Base-by-base conservation (phyloP, 2,329 filamentous ascomycete species). In the Claviceps maximensis region DNA sequence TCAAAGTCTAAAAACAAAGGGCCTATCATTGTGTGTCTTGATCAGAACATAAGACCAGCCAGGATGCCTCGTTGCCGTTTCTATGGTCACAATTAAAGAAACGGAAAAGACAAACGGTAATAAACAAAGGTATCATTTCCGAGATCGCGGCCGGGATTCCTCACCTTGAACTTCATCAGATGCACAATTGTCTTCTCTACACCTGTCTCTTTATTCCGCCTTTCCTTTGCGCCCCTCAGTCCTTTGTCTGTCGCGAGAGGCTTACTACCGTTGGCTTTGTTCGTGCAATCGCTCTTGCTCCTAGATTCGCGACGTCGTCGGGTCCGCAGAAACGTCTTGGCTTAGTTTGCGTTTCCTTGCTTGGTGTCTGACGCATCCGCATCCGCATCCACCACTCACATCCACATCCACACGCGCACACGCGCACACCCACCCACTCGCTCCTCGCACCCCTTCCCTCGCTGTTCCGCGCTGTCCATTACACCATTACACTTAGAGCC, bases 311-410 rank as follows among this genome's bases (percentile, higher is more conserved):
- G 17, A 40, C 27, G 47, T 40, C 47, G 31, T 49, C 12, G 23
- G 21, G 33, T 40, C 21, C 47, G 47, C 47, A 38, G 25, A 19
- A 42, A 36, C 45, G 49, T 27, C 50, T 52, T 52, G 50, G 50
- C 33, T 41, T 25, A 41, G 33, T 25, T 15, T 36, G 17, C 44
- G 13, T 41, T 52, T 36, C 33, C 50, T 47, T 47, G 44, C n/a
- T 41, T 41, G 41, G 44, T 52, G 50, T 49, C 53, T 47, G 53
- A 53, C 50, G 47, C 38, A 50, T 55, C 53, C 51, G 50, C 41
- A 47, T 47, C 12, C 48, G 33, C 45, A 31, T 41, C 40, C 41
- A 15, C 12, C 41, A 23, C 9, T 10, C 41, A 44, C 41, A 6
- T 21, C 19, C 21, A 13, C 41, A 44, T 25, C 41, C 51, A 49